These are phyloP conservation scores for Aureobasidium pullulans DNA, from an alignment of 2,329 filamentous ascomycete species.

Conservation along the genomic window DNA sequence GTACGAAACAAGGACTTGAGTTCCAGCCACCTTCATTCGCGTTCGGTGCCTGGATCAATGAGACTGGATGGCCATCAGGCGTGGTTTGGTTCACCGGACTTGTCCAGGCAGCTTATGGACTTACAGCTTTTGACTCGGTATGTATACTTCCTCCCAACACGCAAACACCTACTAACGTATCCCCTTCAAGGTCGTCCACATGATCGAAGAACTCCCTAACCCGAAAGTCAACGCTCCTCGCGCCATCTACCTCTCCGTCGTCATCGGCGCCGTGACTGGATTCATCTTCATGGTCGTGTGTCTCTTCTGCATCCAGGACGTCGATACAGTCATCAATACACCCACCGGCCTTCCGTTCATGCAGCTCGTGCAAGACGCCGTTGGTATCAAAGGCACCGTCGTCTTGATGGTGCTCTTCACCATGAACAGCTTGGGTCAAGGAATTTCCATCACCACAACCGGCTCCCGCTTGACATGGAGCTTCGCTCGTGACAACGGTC, in stretches of 20 bases:
- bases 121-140: slow-evolving; percentile 49
- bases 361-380: slow-evolving; percentile 48
- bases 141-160: neutral
- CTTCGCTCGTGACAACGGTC: slow-evolving; percentile 22
- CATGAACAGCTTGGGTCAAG: slow-evolving; percentile 49
- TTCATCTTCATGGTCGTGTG: slow-evolving; percentile 51
- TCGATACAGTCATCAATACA: slow-evolving; percentile 37
- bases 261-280: slow-evolving; percentile 38
- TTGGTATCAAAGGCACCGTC: slow-evolving; percentile 39
- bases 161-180: neutral
- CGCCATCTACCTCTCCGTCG: slow-evolving; percentile 47
- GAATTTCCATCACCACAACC: slow-evolving; percentile 43
- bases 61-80: slow-evolving; percentile 47
- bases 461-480: slow-evolving; percentile 22
- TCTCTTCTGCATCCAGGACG: slow-evolving; percentile 47
- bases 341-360: slow-evolving; percentile 52
- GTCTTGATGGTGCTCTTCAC: slow-evolving; percentile 47
- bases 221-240: slow-evolving; percentile 45
- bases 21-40: slow-evolving; percentile 47
- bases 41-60: slow-evolving; percentile 46
- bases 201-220: slow-evolving; percentile 50
- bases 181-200: slow-evolving; percentile 41
- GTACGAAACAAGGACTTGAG: slow-evolving; percentile 34
- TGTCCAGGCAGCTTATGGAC: slow-evolving; percentile 49
- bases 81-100: slow-evolving; percentile 54